phyloP scores from a whole-genome alignment of 805 yeast genomes.

The Priceomyces haplophilus region DNA sequence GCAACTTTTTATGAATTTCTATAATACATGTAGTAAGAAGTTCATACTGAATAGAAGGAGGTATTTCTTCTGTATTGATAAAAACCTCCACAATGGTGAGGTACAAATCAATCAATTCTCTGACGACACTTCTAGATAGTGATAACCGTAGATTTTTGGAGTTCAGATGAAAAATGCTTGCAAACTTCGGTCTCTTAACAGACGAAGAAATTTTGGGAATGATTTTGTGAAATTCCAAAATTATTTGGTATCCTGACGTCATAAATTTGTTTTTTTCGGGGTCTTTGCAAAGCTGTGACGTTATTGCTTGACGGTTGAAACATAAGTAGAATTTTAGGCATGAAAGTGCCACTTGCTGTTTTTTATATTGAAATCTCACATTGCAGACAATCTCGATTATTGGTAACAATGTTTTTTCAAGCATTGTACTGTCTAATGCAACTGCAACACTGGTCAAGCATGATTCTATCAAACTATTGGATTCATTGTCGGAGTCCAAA shows the following conservation, averaged over 20 bases:
- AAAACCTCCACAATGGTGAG: conserved; percentile 12
- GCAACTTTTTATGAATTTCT: conserved; percentile 4
- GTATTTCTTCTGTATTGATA: conserved; percentile 11
- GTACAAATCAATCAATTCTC: conserved; percentile 14
- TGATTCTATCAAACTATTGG: conserved; percentile 5
- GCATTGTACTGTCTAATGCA: conserved; percentile 9
- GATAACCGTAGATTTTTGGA: neutral
- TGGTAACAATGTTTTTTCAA: conserved; percentile 7
- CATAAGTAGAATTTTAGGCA: conserved; percentile 14
- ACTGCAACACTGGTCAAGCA: conserved; percentile 8
- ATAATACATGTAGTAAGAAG: conserved; percentile 12
- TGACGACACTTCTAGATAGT: neutral
- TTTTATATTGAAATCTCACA: neutral
- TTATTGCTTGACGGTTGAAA: conserved; percentile 10
- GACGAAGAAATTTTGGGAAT: neutral
- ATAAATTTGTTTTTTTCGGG: conserved; percentile 11
- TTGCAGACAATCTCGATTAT: conserved; percentile 6
- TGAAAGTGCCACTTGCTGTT: conserved; percentile 5
- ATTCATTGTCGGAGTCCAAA: conserved; percentile 2
- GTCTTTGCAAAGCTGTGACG: conserved; percentile 7
- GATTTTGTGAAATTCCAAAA: neutral
- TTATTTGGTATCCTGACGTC: conserved; percentile 10
- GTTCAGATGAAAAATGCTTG: neutral
- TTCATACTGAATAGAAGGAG: conserved; percentile 16
- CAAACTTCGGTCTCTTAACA: neutral